These are phyloP conservation scores for Backusella tarrabulga DNA, from an alignment of 192 early-diverging fungal species.

Conservation along the genomic window DNA sequence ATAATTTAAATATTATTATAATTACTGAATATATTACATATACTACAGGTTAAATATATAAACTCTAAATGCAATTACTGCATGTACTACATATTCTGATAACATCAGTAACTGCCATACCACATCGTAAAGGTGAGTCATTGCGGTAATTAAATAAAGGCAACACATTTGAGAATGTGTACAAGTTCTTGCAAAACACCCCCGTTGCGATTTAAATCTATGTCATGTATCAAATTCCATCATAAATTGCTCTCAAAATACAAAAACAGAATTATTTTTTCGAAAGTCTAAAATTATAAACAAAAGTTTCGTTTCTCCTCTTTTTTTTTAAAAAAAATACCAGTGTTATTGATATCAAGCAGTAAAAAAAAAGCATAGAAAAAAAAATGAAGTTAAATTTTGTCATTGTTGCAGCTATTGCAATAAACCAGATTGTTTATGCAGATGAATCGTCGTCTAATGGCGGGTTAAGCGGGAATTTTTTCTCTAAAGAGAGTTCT, in stretches of 20 bases:
- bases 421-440: not conserved
- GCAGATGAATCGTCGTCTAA: not conserved
- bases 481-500: not conserved
- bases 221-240: slow-evolving; percentile 40
- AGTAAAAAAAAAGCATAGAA: not conserved
- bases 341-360: not conserved
- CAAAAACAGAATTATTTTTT: slow-evolving; percentile 91
- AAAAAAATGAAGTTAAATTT: not conserved
- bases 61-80: too few relatives aligned
- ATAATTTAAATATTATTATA: too few relatives aligned
- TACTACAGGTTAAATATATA: too few relatives aligned
- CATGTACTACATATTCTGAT: not conserved
- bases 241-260: slow-evolving; percentile 81
- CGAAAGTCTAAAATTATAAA: slow-evolving; percentile 87
- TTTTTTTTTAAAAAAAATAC: slow-evolving; percentile 20
- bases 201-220: not conserved
- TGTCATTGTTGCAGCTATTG: not conserved
- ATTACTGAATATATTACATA: too few relatives aligned
- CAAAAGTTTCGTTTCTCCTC: slow-evolving; percentile 85
- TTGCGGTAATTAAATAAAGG: not conserved
- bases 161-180: not conserved
- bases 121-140: not conserved
- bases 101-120: not conserved
- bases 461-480: not conserved
- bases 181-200: not conserved